Conservation (phyloP, 1,284 basidiomycete genomes). For the Austroboletus niveus region DNA sequence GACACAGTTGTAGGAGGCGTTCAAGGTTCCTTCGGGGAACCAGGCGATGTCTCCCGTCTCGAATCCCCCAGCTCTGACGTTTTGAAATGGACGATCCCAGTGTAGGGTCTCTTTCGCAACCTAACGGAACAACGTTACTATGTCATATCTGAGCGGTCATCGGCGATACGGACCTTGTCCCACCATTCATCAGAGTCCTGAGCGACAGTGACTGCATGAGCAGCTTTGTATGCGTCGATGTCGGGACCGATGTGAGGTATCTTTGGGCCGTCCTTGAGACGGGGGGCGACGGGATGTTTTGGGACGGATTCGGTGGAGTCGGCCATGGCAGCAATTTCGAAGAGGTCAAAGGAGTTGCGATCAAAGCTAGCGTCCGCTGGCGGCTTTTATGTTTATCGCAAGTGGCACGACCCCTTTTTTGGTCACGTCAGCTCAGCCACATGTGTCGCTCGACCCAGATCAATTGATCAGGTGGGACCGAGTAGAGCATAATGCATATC, state of each 20-base stretch:
- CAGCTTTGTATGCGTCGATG: constrained; percentile 65
- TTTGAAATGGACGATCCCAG: constrained; percentile 93
- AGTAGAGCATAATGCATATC: not conserved
- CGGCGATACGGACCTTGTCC: constrained; percentile 62
- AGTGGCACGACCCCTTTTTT: constrained; percentile 14
- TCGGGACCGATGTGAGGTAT: constrained; percentile 76
- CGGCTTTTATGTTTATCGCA: constrained; percentile 18
- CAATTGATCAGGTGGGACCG: no score
- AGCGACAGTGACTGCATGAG: constrained; percentile 73
- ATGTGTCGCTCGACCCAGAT: not conserved
- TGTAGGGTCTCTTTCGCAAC: constrained; percentile 78
- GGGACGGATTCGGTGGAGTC: constrained; percentile 32
- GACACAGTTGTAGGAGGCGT: constrained; percentile 96
- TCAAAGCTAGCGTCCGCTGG: not conserved
- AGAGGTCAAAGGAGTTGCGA: constrained; percentile 1
- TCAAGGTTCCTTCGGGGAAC: constrained; percentile 91
- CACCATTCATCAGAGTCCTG: constrained; percentile 83
- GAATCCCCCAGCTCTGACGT: constrained; percentile 84
- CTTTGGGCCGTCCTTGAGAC: constrained; percentile 57
- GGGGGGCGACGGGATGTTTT: constrained; percentile 66
- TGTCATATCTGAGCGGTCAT: not conserved
- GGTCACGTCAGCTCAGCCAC: constrained; percentile 17
- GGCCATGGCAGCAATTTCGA: constrained; percentile 19
- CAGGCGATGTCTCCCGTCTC: constrained; percentile 88
- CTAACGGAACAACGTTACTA: constrained; percentile 36